Conservation (phyloP, 2,329 filamentous ascomycete species). For the Chalara sp. region DNA sequence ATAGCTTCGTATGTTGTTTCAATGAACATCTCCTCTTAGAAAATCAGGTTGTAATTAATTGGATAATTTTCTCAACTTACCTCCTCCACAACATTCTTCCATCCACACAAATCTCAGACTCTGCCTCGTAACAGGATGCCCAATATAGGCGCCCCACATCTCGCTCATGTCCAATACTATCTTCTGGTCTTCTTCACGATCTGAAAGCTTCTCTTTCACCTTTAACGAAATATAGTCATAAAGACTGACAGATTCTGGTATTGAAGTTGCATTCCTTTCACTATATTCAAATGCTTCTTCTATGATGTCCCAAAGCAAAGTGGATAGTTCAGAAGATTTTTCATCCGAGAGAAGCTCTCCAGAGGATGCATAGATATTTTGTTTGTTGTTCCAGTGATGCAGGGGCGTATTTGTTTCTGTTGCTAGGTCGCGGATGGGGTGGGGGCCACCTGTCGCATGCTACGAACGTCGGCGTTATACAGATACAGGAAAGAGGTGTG, state of each 20-base stretch:
- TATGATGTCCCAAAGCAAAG: slow-evolving; percentile 45
- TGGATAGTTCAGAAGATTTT: slow-evolving; percentile 22
- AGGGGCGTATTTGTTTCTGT: slow-evolving; percentile 39
- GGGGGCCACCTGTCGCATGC: slow-evolving; percentile 1
- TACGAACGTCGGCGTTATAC: neutral
- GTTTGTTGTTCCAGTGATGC: slow-evolving; percentile 34
- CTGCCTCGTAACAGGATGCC: slow-evolving; percentile 40
- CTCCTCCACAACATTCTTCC: slow-evolving; percentile 49
- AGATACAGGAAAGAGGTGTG: neutral
- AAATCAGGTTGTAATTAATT: too few species aligned
- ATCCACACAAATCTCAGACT: slow-evolving; percentile 52
- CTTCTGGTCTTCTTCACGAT: slow-evolving; percentile 26
- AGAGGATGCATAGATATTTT: slow-evolving; percentile 35
- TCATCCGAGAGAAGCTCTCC: slow-evolving; percentile 33
- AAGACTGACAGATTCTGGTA: slow-evolving; percentile 39
- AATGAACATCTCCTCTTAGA: slow-evolving; percentile 24
- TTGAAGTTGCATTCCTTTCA: slow-evolving; percentile 39
- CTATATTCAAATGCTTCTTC: slow-evolving; percentile 46
- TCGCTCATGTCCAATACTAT: slow-evolving; percentile 32
- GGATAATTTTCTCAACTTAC: slow-evolving; percentile 14
- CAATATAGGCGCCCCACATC: slow-evolving; percentile 47
- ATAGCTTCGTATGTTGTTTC: slow-evolving; percentile 26
- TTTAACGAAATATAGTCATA: slow-evolving; percentile 48
- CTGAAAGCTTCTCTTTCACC: slow-evolving; percentile 35
- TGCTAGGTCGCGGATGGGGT: slow-evolving; percentile 48